These are phyloP conservation scores for Podila verticillata DNA, from an alignment of 192 early-diverging fungal species.

Conservation along the genomic window DNA sequence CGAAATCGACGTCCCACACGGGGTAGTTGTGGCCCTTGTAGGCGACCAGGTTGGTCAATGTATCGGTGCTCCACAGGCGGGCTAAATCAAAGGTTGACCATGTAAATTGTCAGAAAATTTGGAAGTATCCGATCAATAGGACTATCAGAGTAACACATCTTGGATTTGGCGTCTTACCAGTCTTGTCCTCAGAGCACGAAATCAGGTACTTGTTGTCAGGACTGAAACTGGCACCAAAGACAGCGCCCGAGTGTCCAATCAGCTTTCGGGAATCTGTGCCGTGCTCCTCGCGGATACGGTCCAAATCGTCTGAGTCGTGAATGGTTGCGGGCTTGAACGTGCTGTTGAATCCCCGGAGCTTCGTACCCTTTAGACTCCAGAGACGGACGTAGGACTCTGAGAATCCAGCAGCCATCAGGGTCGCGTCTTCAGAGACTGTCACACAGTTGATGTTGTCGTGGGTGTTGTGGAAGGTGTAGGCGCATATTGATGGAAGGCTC, in stretches of 20 bases:
- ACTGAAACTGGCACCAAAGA: conserved; percentile 89
- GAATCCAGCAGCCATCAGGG: conserved; percentile 89
- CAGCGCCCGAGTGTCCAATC: conserved; percentile 91
- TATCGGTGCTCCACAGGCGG: conserved; percentile 95
- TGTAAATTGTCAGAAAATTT: background rate
- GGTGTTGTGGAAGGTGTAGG: conserved; percentile 97
- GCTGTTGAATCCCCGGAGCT: conserved; percentile 70
- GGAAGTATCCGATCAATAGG: too few relatives aligned
- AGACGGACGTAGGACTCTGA: conserved; percentile 93
- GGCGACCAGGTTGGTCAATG: conserved; percentile 89
- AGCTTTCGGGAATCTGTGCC: conserved; percentile 70
- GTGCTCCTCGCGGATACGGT: conserved; percentile 67
- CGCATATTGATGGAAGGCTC: conserved; percentile 88
- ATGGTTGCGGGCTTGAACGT: conserved; percentile 68
- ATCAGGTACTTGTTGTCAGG: conserved; percentile 86
- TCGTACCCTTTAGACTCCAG: conserved; percentile 88
- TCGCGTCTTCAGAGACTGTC: conserved; percentile 82
- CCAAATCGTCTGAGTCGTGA: conserved; percentile 66
- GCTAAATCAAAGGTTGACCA: conserved; percentile 54
- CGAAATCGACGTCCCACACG: conserved; percentile 95
- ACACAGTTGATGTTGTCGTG: conserved; percentile 88
- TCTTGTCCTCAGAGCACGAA: conserved; percentile 93
- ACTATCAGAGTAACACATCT: background rate
- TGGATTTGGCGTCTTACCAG: conserved; percentile 62
- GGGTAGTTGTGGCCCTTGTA: conserved; percentile 98